Evolutionary conservation across 345 rosid species (phyloP).

Genomic region (Brassica cretica): DNA sequence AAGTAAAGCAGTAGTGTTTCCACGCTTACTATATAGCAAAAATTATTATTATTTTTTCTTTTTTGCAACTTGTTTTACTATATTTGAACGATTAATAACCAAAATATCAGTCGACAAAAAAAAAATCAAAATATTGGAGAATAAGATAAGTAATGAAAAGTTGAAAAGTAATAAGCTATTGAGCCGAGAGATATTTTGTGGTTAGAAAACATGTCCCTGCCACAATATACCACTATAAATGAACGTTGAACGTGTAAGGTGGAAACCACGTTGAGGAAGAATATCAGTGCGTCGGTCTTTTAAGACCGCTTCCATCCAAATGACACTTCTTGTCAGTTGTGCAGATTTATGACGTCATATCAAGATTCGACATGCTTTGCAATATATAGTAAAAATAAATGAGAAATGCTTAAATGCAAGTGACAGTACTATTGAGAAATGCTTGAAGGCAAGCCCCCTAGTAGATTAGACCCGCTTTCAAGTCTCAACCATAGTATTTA

Average conservation of each 20-base stretch:
- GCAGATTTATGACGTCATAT: not conserved
- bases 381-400: no score
- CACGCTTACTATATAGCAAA: not conserved
- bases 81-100: not conserved
- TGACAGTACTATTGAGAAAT: no score
- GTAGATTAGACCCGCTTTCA: no score
- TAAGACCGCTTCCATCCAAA: conserved; percentile 31
- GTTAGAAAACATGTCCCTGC: not conserved
- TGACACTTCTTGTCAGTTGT: conserved; percentile 32
- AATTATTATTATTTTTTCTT: not conserved
- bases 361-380: no score
- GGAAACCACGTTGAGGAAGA: conserved; percentile 23
- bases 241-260: not conserved
- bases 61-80: not conserved
- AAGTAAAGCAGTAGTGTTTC: not conserved
- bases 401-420: no score
- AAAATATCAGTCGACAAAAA: not conserved
- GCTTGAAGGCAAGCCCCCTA: no score
- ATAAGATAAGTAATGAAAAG: not conserved
- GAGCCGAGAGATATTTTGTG: conserved; percentile 4
- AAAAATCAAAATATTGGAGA: not conserved
- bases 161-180: no score
- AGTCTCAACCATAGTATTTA: no score
- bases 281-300: conserved; percentile 32
- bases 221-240: not conserved